These are phyloP conservation scores for Quercus cerris DNA, from an alignment of 306 rosid genomes.

Conservation along the genomic window DNA sequence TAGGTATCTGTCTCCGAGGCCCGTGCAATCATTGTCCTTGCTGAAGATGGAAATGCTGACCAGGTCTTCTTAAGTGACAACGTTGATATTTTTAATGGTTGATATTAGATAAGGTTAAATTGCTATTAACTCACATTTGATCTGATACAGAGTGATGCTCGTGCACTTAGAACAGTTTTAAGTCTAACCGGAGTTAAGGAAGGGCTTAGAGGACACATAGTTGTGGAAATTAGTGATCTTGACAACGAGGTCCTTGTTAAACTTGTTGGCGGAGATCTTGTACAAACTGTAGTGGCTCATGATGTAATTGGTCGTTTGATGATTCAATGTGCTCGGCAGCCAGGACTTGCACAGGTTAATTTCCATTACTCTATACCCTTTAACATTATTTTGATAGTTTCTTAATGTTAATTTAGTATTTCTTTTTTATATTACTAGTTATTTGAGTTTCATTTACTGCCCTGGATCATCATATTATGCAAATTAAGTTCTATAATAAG, in stretches of 20 bases:
- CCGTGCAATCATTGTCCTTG: constrained; percentile 39
- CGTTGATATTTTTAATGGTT: constrained; percentile 9
- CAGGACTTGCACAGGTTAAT: constrained; percentile 91
- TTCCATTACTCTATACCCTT: constrained; percentile 13
- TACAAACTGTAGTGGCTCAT: constrained; percentile 95
- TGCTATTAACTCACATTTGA: background rate
- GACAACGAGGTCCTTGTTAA: constrained; percentile 91
- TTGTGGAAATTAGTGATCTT: constrained; percentile 85
- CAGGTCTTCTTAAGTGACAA: constrained; percentile 50
- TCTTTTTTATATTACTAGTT: background rate
- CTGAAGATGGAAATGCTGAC: constrained; percentile 93
- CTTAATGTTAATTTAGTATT: no score
- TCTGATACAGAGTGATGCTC: no score
- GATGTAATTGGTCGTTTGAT: constrained; percentile 94
- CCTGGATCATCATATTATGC: no score
- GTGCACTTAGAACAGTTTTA: no score
- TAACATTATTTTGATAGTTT: background rate
- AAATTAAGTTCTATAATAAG: no score
- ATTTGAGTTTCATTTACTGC: no score
- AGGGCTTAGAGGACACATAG: constrained; percentile 69
- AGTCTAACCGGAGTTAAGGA: no score
- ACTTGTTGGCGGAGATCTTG: constrained; percentile 94
- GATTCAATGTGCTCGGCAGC: constrained; percentile 95
- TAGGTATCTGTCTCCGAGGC: constrained; percentile 90
- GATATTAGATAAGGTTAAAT: constrained; percentile 10